Evolutionary conservation across 2,329 filamentous ascomycete genomes (phyloP).

Genomic region (Raffaelea ambrosiae): DNA sequence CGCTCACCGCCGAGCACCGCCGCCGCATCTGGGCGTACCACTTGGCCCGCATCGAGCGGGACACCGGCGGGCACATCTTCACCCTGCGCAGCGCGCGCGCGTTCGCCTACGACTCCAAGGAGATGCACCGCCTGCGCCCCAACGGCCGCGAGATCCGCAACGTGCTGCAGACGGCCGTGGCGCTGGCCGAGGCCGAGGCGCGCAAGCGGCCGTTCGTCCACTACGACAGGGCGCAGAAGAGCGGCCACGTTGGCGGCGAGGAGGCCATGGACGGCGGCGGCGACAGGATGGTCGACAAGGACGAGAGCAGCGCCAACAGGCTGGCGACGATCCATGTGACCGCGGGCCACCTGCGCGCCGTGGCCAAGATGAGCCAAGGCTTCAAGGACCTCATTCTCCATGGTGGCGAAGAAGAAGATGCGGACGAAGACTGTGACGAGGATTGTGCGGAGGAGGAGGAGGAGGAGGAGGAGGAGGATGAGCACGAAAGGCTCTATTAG

Average conservation of each 20-base stretch:
- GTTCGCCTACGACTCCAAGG: constrained; percentile 26
- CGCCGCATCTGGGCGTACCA: constrained; percentile 36
- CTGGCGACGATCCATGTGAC: constrained; percentile 17
- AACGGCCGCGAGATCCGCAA: constrained; percentile 30
- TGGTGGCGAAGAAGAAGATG: no score
- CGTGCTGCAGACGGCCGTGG: constrained; percentile 22
- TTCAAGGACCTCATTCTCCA: constrained; percentile 28
- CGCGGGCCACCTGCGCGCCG: constrained; percentile 24
- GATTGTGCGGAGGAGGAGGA: no score
- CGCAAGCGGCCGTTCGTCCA: no score
- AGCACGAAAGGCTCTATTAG: no score
- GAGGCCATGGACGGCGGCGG: no score
- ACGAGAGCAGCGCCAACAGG: constrained; percentile 18
- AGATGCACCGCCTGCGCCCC: constrained; percentile 29
- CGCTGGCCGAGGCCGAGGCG: constrained; percentile 26
- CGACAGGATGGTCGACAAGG: constrained; percentile 6
- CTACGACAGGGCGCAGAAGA: constrained; percentile 14
- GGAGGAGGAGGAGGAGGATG: no score
- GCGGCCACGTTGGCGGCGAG: constrained; percentile 14
- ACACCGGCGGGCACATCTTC: constrained; percentile 20
- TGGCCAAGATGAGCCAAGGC: constrained; percentile 28
- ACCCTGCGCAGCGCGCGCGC: constrained; percentile 28
- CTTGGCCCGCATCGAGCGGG: constrained; percentile 35
- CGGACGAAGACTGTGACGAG: no score
- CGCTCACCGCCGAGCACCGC: constrained; percentile 31